phyloP scores from a whole-genome alignment of 129 eudicot genomes.

The Flaveria sonorensis region DNA sequence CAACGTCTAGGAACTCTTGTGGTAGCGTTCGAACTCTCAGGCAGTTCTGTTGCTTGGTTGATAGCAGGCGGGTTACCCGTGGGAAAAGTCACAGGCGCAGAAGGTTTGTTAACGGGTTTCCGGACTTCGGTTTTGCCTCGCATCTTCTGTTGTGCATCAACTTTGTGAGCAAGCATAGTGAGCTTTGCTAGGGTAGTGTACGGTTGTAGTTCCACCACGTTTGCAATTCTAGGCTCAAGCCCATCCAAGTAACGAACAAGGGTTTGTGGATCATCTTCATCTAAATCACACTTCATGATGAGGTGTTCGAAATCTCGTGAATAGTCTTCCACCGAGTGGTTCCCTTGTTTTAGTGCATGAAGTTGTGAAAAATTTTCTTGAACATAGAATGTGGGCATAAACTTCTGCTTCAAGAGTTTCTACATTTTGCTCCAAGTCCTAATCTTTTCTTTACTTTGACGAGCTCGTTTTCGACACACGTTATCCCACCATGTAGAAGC shows the following conservation, averaged over 20 bases:
- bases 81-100: too few relatives aligned
- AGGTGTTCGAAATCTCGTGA: background rate
- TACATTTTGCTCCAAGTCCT: background rate
- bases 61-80: too few relatives aligned
- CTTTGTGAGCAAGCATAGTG: background rate
- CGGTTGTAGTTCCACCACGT: too few relatives aligned
- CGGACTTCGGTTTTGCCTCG: background rate
- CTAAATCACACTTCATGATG: background rate
- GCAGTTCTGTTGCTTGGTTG: too few relatives aligned
- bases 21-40: too few relatives aligned
- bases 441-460: background rate
- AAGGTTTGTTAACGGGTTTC: too few relatives aligned
- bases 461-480: background rate
- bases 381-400: background rate
- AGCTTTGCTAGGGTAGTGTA: background rate
- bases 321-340: background rate
- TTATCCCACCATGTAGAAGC: background rate
- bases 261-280: background rate
- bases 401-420: background rate
- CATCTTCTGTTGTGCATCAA: background rate
- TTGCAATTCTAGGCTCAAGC: background rate
- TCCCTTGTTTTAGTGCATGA: background rate
- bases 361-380: background rate
- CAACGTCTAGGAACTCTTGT: too few relatives aligned
- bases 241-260: constrained; percentile 1